These are phyloP conservation scores for Primulina tabacum DNA, from an alignment of 257 asterid genomes.

Conservation along the genomic window DNA sequence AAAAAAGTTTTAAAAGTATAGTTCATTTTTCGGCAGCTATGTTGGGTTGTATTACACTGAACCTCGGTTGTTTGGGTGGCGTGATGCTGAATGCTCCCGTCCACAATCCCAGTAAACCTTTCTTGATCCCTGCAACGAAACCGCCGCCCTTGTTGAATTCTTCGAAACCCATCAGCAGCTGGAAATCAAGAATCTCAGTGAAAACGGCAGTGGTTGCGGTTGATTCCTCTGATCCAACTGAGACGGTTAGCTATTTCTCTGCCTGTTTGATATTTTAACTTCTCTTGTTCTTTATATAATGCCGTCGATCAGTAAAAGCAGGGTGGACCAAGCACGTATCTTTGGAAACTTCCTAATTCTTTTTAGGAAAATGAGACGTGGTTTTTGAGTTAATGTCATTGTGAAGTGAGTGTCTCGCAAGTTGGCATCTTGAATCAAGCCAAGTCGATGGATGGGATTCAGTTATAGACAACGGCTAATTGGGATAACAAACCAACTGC, in stretches of 20 bases:
- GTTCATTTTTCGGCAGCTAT: constrained; percentile 32
- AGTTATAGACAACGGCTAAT: too few relatives aligned
- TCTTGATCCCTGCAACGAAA: constrained; percentile 35
- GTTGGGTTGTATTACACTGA: constrained; percentile 65
- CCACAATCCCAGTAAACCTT: constrained; percentile 40
- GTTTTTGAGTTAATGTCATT: too few relatives aligned
- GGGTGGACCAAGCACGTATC: too few relatives aligned
- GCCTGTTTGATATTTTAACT: background rate
- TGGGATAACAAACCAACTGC: too few relatives aligned
- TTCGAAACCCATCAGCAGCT: constrained; percentile 29
- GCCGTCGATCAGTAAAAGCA: background rate
- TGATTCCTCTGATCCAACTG: constrained; percentile 60
- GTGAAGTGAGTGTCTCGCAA: too few relatives aligned
- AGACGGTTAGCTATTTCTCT: constrained; percentile 42
- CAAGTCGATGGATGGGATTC: too few relatives aligned
- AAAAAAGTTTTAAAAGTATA: background rate
- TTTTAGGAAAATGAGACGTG: too few relatives aligned
- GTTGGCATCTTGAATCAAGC: too few relatives aligned
- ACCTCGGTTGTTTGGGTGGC: constrained; percentile 54
- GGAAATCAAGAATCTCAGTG: constrained; percentile 37
- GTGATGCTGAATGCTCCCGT: constrained; percentile 31
- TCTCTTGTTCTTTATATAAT: background rate
- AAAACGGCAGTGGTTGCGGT: constrained; percentile 68
- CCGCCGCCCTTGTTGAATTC: constrained; percentile 35
- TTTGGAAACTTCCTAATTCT: too few relatives aligned